phyloP scores from a whole-genome alignment of 345 rosid species.

The Euphorbia pulcherrima region DNA sequence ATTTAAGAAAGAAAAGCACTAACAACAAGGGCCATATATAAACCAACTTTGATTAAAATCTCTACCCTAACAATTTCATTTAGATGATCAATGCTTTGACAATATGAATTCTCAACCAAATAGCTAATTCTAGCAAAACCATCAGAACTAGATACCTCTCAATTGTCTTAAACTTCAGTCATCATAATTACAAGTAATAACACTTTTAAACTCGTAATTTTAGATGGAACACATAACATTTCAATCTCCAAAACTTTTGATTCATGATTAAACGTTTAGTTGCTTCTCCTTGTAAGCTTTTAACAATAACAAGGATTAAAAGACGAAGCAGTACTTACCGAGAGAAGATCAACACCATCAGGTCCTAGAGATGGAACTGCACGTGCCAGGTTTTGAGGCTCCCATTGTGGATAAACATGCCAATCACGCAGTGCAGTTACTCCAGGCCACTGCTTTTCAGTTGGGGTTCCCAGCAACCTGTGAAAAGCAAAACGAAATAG shows the following conservation, averaged over 20 bases:
- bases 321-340: constrained; percentile 36
- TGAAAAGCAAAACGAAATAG: neutral
- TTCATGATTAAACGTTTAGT: neutral
- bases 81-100: too few relatives aligned
- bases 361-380: constrained; percentile 70
- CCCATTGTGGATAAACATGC: constrained; percentile 91
- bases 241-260: neutral
- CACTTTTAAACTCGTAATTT: neutral
- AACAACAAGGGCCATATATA: neutral
- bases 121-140: neutral
- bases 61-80: neutral
- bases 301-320: neutral
- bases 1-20: neutral
- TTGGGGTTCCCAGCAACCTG: constrained; percentile 88
- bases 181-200: neutral
- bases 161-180: neutral
- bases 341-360: constrained; percentile 81
- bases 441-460: constrained; percentile 82
- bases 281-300: neutral
- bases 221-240: neutral
- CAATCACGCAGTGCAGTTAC: constrained; percentile 77
- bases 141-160: neutral
- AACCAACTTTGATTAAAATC: neutral
- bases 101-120: neutral
- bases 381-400: constrained; percentile 59